Evolutionary conservation across 2,329 filamentous ascomycete genomes (phyloP), one percentile per base, ranked within the genome.

Genomic region (Apiospora phragmitis): DNA sequence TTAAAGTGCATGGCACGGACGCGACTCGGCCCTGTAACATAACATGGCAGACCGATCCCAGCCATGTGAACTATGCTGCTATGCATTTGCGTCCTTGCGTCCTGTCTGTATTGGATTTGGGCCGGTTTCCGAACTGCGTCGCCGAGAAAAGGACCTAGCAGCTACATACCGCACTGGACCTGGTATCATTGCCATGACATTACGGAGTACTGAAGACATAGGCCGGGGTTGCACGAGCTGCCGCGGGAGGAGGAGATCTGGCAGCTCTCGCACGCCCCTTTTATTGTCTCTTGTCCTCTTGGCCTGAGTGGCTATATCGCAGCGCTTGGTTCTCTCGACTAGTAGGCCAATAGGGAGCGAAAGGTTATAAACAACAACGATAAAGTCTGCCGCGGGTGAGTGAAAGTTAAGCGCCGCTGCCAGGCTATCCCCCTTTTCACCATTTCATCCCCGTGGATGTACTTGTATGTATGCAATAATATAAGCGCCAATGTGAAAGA

Each of bases 201-300:
- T 29, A 55, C 26, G 5, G 24, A n/a, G 21, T 49, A 29, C 24
- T 51, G 24, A 7, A 49, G 11, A 9, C n/a, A 14, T 21, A 59
- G 51, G 51, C 51, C 51, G 29, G 51, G 51, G 29, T 59, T 32
- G 51, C 51, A 59, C 51, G 51, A 59, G 55, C 55, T 47, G 21
- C 55, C 26, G 32, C 51, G 51, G 26, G 51, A 18, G 18, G 47
- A 49, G 55, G 55, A 59, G 55, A 62, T 62, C 55, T 62, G 55
- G 32, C 55, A 62, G 55, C 55, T 62, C 55, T 62, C 55, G 55
- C 55, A 62, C 55, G 55, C 55, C 29, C 55, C 18, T 12, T 62
- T 62, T 12, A 6, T 21, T 21, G 9, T 18, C 42, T 21, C 21
- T 21, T 47, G 18, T 47, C 21, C 21, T 47, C 21, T 47, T 35